phyloP scores from a whole-genome alignment of 495 filamentous ascomycete species.

The Aspergillus sclerotioniger region DNA sequence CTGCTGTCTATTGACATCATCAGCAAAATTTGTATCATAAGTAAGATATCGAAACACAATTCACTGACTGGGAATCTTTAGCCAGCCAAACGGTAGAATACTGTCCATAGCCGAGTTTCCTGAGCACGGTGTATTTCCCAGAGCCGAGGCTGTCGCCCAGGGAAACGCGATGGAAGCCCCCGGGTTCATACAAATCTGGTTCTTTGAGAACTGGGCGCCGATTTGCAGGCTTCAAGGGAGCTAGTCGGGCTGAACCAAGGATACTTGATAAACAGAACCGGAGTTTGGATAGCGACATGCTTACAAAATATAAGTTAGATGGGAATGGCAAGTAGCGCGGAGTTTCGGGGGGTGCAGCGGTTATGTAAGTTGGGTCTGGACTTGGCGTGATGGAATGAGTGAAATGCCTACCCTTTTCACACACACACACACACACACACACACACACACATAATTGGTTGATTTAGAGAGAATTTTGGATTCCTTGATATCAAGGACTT shows the following conservation, averaged over 20 bases:
- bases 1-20: slow-evolving; percentile 15
- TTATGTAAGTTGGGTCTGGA: no score
- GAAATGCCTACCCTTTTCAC: no score
- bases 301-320: neutral
- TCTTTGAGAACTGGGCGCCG: slow-evolving; percentile 22
- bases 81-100: slow-evolving; percentile 85
- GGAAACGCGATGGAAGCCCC: slow-evolving; percentile 78
- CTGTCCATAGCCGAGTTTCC: slow-evolving; percentile 88
- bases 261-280: neutral
- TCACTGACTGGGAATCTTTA: slow-evolving; percentile 30
- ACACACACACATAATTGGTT: no score
- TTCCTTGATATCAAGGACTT: no score
- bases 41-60: neutral
- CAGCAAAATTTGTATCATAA: slow-evolving; percentile 6
- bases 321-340: no score
- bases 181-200: slow-evolving; percentile 70
- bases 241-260: neutral
- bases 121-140: slow-evolving; percentile 76
- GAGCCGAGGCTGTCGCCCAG: slow-evolving; percentile 83
- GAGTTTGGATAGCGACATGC: neutral
- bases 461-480: no score
- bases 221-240: slow-evolving; percentile 27
- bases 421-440: no score
- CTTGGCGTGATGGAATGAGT: no score
- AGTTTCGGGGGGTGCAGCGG: no score